Percentiles rank a stretch among this genome's conserved stretches.
phyloP scores from a whole-genome alignment of 164 flowering plant genomes.

The Stephania japonica region DNA sequence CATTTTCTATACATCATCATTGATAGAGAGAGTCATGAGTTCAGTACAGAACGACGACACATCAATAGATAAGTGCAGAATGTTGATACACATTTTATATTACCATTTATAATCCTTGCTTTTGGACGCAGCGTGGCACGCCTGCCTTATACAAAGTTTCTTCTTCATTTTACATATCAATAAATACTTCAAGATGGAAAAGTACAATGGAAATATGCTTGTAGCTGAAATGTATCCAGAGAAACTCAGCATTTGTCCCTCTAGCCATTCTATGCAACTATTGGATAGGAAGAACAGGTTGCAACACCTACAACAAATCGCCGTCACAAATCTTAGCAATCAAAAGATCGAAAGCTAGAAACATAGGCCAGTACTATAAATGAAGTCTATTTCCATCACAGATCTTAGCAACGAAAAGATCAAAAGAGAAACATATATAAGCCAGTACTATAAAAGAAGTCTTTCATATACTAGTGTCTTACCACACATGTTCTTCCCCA shows the following conservation, averaged over 20 bases:
- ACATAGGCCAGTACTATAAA: background rate
- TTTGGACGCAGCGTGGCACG: background rate
- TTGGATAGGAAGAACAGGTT: conserved; percentile 92
- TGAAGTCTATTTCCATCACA: background rate
- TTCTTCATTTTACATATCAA: background rate
- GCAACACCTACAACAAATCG: conserved; percentile 69
- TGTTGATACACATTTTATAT: background rate
- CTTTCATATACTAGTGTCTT: conserved; percentile 18
- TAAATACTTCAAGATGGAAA: background rate
- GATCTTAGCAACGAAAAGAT: background rate
- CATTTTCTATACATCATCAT: too few relatives aligned
- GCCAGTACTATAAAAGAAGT: background rate
- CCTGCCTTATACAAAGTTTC: background rate
- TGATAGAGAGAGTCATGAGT: too few relatives aligned
- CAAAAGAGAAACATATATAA: background rate
- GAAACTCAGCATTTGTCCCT: background rate
- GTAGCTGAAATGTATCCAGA: conserved; percentile 2
- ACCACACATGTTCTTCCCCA: conserved; percentile 99
- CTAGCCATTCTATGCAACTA: conserved; percentile 42
- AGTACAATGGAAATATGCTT: background rate
- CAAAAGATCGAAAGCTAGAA: background rate
- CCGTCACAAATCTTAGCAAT: background rate
- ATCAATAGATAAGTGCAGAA: background rate
- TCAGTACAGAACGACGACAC: background rate
- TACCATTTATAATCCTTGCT: background rate